Percentiles rank a stretch among this genome's conserved stretches.
phyloP scores from a whole-genome alignment of 2,329 filamentous ascomycete genomes.

The Scedosporium dehoogii region DNA sequence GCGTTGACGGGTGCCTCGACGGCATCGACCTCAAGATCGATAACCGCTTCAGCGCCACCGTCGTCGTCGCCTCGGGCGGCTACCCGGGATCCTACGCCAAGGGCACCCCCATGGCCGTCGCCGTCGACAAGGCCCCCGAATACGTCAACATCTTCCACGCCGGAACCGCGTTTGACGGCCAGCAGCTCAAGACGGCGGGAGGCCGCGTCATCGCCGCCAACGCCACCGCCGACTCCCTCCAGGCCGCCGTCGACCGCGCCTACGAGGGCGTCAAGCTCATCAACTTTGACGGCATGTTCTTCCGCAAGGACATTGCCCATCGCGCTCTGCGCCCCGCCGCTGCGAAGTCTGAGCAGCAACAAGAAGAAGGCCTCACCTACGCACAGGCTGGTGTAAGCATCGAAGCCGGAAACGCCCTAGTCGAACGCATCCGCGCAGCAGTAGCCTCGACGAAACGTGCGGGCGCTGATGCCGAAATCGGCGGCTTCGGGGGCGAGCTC shows the following conservation, averaged over 20 bases:
- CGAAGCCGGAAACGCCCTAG: slow-evolving; percentile 85
- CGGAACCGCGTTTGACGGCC: slow-evolving; percentile 60
- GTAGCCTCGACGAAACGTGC: slow-evolving; percentile 78
- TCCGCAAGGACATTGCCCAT: slow-evolving; percentile 84
- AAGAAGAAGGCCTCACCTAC: slow-evolving; percentile 64
- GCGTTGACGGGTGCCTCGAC: slow-evolving; percentile 64
- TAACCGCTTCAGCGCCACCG: slow-evolving; percentile 69
- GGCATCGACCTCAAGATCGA: slow-evolving; percentile 59
- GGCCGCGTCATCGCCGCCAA: slow-evolving; percentile 93
- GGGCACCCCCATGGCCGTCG: slow-evolving; percentile 52
- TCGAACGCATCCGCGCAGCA: slow-evolving; percentile 81
- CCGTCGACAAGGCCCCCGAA: slow-evolving; percentile 30
- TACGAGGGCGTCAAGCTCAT: slow-evolving; percentile 69
- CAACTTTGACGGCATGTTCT: slow-evolving; percentile 83
- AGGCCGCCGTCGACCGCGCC: slow-evolving; percentile 76
- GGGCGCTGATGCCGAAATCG: slow-evolving; percentile 87
- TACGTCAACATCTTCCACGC: slow-evolving; percentile 78
- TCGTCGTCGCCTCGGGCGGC: slow-evolving; percentile 86
- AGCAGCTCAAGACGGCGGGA: slow-evolving; percentile 64
- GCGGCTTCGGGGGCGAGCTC: slow-evolving; percentile 86
- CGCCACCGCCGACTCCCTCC: slow-evolving; percentile 60
- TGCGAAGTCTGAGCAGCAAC: slow-evolving; percentile 17
- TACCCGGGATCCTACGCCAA: slow-evolving; percentile 84
- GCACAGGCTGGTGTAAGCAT: slow-evolving; percentile 90
- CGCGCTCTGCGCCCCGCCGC: slow-evolving; percentile 47